Percentiles rank a stretch among this genome's conserved stretches.
Conservation (phyloP, 345 rosid species). For the Dipteronia dyeriana region DNA sequence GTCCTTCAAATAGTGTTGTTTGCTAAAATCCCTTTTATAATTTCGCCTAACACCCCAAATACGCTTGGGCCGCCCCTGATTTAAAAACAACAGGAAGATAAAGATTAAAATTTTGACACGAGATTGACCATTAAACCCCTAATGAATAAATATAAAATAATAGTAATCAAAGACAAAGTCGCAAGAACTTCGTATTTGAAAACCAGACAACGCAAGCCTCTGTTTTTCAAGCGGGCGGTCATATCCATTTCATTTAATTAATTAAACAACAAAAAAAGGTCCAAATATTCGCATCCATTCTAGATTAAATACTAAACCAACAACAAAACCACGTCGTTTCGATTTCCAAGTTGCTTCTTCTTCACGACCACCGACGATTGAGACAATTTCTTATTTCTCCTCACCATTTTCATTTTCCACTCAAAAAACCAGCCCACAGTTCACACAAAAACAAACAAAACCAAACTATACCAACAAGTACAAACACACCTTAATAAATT, state of each 20-base stretch:
- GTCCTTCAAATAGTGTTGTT: too few relatives aligned
- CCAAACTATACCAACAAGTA: too few relatives aligned
- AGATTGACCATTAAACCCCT: not conserved
- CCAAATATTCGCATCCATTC: not conserved
- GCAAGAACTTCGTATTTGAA: not conserved
- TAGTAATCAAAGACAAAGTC: too few relatives aligned
- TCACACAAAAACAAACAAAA: not conserved
- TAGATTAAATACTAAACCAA: not conserved
- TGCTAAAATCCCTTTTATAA: too few relatives aligned
- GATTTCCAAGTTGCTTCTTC: not conserved
- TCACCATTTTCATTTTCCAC: not conserved
- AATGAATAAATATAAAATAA: not conserved
- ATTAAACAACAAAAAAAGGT: not conserved
- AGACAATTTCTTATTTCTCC: not conserved
- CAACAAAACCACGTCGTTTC: constrained; percentile 3
- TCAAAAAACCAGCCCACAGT: constrained; percentile 14
- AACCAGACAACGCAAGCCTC: not conserved
- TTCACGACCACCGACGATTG: not conserved
- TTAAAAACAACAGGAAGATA: too few relatives aligned
- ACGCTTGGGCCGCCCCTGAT: too few relatives aligned
- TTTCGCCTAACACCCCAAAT: too few relatives aligned
- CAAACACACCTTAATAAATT: not conserved
- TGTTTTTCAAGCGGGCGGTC: not conserved
- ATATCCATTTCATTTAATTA: too few relatives aligned
- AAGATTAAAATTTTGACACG: too few relatives aligned